Evolutionary conservation across 192 early-diverging fungal genomes (phyloP).

Genomic region (Martensiomyces pterosporus): DNA sequence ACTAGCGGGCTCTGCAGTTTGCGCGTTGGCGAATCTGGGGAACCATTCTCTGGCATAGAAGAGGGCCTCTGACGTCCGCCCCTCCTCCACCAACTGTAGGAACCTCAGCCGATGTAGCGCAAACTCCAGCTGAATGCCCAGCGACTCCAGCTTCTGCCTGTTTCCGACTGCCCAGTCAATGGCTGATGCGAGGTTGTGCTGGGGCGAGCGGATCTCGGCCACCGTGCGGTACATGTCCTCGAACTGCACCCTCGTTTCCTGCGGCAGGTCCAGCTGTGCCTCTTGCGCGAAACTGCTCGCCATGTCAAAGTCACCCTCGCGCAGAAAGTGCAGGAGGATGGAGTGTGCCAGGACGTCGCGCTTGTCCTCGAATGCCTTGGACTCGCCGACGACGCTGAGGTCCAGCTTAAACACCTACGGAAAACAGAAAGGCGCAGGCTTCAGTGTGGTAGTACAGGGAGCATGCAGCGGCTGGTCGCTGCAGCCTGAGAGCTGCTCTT

Average conservation of each 20-base stretch:
- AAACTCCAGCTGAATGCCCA: slow-evolving; percentile 78
- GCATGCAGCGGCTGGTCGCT: too few species aligned
- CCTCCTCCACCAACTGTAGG: slow-evolving; percentile 62
- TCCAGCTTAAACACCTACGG: slow-evolving; percentile 66
- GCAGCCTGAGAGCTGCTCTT: neutral
- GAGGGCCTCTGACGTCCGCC: slow-evolving; percentile 57
- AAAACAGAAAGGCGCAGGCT: neutral
- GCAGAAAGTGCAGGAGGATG: slow-evolving; percentile 74
- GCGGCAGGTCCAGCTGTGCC: slow-evolving; percentile 39
- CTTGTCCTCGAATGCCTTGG: slow-evolving; percentile 73
- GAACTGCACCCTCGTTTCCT: slow-evolving; percentile 62
- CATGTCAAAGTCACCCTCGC: slow-evolving; percentile 82
- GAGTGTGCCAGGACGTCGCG: slow-evolving; percentile 58
- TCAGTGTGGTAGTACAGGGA: neutral
- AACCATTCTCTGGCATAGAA: slow-evolving; percentile 72
- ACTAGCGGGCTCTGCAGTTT: too few species aligned
- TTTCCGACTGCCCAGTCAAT: slow-evolving; percentile 71
- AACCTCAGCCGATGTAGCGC: slow-evolving; percentile 75
- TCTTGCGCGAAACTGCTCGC: slow-evolving; percentile 54
- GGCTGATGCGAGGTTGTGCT: slow-evolving; percentile 59
- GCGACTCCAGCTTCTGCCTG: slow-evolving; percentile 51
- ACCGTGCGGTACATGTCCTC: slow-evolving; percentile 78
- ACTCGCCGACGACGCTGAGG: slow-evolving; percentile 56
- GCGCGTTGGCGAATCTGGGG: slow-evolving; percentile 51
- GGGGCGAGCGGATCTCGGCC: slow-evolving; percentile 51